Base-by-base conservation (phyloP, 2,329 filamentous ascomycete species). In the Cytospora mali region DNA sequence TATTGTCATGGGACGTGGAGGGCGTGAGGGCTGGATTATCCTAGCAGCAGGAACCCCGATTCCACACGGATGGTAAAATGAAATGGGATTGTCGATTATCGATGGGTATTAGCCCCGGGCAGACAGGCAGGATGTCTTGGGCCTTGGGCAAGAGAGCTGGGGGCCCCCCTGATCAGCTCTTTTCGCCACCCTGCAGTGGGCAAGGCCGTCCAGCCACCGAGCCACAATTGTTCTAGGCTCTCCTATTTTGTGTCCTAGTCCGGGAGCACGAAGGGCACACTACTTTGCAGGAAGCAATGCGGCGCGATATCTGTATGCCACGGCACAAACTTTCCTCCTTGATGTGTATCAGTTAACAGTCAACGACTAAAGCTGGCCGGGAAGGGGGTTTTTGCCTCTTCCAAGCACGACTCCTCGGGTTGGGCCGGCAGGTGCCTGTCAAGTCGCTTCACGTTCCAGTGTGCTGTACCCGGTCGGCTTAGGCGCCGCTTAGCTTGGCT, bases 221-320 rank as follows among this genome's bases (percentile, higher is more conserved):
- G 67, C 67, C 67, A 68, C 67, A 68, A 23, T 68, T 65, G 62
- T 66, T 68, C 67, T 67, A 66, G 66, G 62, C 66, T 56, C 51
- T 33, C 55, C 52, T 52, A 50, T 35, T 28, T 55, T 48, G 28
- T 33, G 25, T 25, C 39, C 31, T 58, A 21, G 25, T 58, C 35
- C 48, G 29, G n/a, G 31, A 21, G 25, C 29, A 27, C 49, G 55
- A 29, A 50, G 48, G 57, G 21, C 46, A 60, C 57, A 50, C 39
- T 35, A 27, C 21, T 46, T 9, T 21, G n/a, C 14, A 46, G 42
- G 14, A 46, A 46, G 42, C n/a, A 46, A 46, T 13, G 42, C 42
- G n/a, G 9, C 42, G 21, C 42, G 21, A 11, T 42, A 9, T 21
- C 6, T n/a, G 18, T 42, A 9, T 35, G 33, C 33, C 16, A n/a